phyloP scores from a whole-genome alignment of 2,329 filamentous ascomycete genomes.

The Moelleriella libera region DNA sequence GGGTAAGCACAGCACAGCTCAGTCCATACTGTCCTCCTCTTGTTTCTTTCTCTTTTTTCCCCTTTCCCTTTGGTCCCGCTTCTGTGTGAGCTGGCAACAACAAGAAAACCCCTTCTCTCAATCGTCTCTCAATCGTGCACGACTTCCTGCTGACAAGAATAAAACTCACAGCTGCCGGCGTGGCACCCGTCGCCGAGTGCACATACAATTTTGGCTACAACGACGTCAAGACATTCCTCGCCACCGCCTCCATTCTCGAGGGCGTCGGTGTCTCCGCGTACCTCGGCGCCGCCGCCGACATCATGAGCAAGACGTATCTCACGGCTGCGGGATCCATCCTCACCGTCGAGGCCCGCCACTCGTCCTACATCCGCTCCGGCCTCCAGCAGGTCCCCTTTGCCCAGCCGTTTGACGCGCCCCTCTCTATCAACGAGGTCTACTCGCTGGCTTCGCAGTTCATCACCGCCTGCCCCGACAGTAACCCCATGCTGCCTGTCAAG shows the following conservation, averaged over 20 bases:
- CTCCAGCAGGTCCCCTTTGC: conserved; percentile 37
- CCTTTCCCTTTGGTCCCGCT: too few species aligned
- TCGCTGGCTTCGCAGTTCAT: conserved; percentile 53
- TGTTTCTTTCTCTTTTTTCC: not conserved
- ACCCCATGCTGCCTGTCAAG: conserved; percentile 42
- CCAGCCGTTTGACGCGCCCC: conserved; percentile 44
- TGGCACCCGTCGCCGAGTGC: conserved; percentile 35
- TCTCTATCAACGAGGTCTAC: conserved; percentile 44
- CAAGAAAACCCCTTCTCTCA: not conserved
- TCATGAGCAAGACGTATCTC: conserved; percentile 44
- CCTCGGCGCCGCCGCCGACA: conserved; percentile 46
- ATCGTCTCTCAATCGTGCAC: not conserved
- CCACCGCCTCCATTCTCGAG: conserved; percentile 48
- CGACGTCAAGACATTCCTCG: conserved; percentile 41
- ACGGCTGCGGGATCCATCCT: conserved; percentile 49
- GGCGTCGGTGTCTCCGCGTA: conserved; percentile 52
- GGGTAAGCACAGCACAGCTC: conserved; percentile 1
- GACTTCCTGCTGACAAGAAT: not conserved
- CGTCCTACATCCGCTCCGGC: conserved; percentile 39
- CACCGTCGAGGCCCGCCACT: conserved; percentile 48
- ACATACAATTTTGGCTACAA: conserved; percentile 47
- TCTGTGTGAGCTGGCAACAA: not conserved
- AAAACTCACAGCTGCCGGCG: conserved; percentile 17
- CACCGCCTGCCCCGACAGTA: conserved; percentile 37
- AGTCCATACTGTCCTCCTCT: too few species aligned